Percentiles rank a stretch among this genome's conserved stretches.
Evolutionary conservation across 2,329 filamentous ascomycete genomes (phyloP).

Genomic region (Endoconidiophora laricicola): DNA sequence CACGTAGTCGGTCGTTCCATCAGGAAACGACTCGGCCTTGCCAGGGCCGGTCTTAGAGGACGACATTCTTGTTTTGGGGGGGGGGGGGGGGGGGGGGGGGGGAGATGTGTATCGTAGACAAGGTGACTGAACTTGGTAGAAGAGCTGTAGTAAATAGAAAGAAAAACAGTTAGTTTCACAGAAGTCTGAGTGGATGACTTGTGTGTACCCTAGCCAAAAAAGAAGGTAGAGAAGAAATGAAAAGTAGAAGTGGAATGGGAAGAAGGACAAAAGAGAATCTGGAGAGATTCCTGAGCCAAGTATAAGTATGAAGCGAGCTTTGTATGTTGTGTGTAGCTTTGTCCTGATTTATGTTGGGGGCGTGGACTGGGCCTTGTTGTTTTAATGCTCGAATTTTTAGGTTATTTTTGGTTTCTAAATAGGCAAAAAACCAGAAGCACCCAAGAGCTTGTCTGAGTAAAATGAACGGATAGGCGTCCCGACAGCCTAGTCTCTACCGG

Average conservation of each 20-base stretch:
- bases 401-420: background rate
- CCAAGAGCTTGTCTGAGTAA: too few relatives aligned
- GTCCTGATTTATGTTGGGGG: constrained; percentile 6
- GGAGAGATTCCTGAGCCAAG: background rate
- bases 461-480: too few relatives aligned
- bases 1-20: constrained; percentile 40
- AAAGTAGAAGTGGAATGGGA: background rate
- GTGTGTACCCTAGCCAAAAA: background rate
- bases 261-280: background rate
- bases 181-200: background rate
- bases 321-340: background rate
- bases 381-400: background rate
- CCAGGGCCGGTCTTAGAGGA: constrained; percentile 19
- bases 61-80: constrained; percentile 18
- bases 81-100: background rate
- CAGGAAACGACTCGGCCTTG: constrained; percentile 28
- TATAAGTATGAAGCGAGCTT: background rate
- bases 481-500: too few relatives aligned
- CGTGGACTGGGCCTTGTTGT: background rate
- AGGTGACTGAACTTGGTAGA: background rate
- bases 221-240: background rate
- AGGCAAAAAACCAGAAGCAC: too few relatives aligned
- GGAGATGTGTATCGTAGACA: background rate
- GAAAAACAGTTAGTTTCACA: background rate
- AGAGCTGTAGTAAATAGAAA: background rate